Evolutionary conservation across 1,284 basidiomycete species (phyloP), one percentile per base, ranked within the genome.

Genomic region (Cystobasidium sp.): DNA sequence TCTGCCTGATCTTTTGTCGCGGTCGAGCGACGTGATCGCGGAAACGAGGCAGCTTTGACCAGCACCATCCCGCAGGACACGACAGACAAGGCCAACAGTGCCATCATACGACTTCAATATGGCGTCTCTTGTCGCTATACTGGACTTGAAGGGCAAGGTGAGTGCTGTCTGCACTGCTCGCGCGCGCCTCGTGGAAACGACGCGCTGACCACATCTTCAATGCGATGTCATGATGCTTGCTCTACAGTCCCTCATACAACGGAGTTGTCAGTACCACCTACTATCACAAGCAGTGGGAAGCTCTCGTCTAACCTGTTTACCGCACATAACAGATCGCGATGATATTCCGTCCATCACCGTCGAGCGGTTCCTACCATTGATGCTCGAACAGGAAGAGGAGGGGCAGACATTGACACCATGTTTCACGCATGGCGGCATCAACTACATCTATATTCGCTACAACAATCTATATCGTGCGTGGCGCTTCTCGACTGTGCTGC

Each of bases 371-470:
- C 86, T 99, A 53, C 97, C 97, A 0, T 88, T 97, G 49, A 86
- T 98, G 52, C 89, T 98, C 66, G 97, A 99, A 49, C 90, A 98
- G 82, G 97, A 99, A 84, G 97, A 99, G 84, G 97, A 99, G 77
- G 92, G 93, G 43, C 90, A 94, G 80, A 93, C 91, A 81, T 91
- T 93, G 47, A 94, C 92, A 14, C 97, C 97, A 1, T 99, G 96
- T 84, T 94, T 99, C 85, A 92, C 94, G 0, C 90, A 87, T 78
- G 91, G 93, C 78, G 94, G 94, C 20, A 86, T 99, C 84, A 98
- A 98, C 84, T 99, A 96, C 84, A 93, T 98, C 90, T 95, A 98
- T 83, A 97, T 99, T 81, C 88, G 96, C 49, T 96, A 98, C 84
- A 97, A 94, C 76, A 99, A 99, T 83, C 86, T 99, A 9, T 99